These are phyloP conservation scores for Amanita rubescens DNA, from an alignment of 768 basidiomycete species.

Conservation along the genomic window DNA sequence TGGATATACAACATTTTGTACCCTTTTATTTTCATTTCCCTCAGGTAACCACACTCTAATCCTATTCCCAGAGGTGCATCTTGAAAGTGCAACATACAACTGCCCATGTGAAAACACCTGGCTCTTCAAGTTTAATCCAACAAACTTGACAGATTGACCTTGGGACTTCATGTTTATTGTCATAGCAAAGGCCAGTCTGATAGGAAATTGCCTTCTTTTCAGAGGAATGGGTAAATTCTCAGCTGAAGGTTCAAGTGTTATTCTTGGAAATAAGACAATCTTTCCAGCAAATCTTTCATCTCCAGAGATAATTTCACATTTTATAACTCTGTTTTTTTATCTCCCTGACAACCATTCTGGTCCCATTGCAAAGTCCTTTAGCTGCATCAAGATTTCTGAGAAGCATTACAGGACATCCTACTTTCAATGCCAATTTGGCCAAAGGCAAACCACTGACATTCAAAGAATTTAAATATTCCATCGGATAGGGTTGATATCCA, in stretches of 20 bases:
- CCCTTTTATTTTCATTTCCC: background rate
- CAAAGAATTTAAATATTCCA: conserved; percentile 34
- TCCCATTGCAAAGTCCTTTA: conserved; percentile 27
- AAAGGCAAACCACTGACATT: conserved; percentile 32
- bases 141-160: conserved; percentile 33
- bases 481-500: conserved; percentile 19
- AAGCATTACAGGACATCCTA: conserved; percentile 32
- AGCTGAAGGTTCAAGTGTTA: conserved; percentile 23
- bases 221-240: conserved; percentile 24
- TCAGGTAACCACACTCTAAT: background rate
- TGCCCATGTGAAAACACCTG: conserved; percentile 22
- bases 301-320: conserved; percentile 28
- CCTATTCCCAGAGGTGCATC: conserved; percentile 28
- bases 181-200: conserved; percentile 38
- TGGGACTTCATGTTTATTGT: conserved; percentile 44
- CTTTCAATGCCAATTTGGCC: conserved; percentile 24
- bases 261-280: conserved; percentile 30
- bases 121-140: background rate
- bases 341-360: conserved; percentile 20
- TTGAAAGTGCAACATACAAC: conserved; percentile 31
- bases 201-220: conserved; percentile 31
- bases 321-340: conserved; percentile 25
- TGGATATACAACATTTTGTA: background rate
- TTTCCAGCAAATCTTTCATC: conserved; percentile 23
- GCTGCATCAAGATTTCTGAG: conserved; percentile 33